Conservation (phyloP, 2,329 filamentous ascomycete genomes). For the Tolypocladium amazonense region DNA sequence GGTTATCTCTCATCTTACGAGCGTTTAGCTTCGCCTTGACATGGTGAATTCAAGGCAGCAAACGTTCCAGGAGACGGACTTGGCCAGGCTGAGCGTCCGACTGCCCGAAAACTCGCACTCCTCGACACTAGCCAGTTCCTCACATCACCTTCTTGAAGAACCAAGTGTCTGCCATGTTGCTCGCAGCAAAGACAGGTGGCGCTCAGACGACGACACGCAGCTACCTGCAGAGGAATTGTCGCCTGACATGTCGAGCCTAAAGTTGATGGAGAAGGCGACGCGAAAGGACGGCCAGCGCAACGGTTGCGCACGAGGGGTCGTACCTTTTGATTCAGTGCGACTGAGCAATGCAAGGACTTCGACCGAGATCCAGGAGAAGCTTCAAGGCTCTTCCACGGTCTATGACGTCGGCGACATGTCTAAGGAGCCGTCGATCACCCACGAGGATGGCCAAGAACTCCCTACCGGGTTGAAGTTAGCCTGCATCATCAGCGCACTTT, state of each 20-base stretch:
- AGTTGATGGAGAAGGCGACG: constrained; percentile 9
- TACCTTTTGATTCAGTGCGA: constrained; percentile 7
- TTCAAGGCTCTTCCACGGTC: constrained; percentile 3
- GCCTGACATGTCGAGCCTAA: constrained; percentile 10
- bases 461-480: background rate
- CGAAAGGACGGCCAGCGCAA: background rate
- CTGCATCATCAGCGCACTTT: constrained; percentile 25
- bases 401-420: background rate
- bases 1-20: background rate
- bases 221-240: constrained; percentile 11
- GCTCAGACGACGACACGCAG: constrained; percentile 12
- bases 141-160: constrained; percentile 14
- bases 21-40: background rate
- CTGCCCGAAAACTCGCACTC: constrained; percentile 13
- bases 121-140: constrained; percentile 11
- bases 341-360: constrained; percentile 7
- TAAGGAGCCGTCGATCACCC: background rate
- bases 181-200: constrained; percentile 12
- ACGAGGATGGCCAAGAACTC: background rate
- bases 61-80: too few species aligned
- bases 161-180: constrained; percentile 11
- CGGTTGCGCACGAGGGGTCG: background rate
- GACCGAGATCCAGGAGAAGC: constrained; percentile 18
- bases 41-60: background rate
- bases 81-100: constrained; percentile 13